These are phyloP conservation scores for Pleurotus sapidus DNA, from an alignment of 768 basidiomycete genomes.

Conservation along the genomic window DNA sequence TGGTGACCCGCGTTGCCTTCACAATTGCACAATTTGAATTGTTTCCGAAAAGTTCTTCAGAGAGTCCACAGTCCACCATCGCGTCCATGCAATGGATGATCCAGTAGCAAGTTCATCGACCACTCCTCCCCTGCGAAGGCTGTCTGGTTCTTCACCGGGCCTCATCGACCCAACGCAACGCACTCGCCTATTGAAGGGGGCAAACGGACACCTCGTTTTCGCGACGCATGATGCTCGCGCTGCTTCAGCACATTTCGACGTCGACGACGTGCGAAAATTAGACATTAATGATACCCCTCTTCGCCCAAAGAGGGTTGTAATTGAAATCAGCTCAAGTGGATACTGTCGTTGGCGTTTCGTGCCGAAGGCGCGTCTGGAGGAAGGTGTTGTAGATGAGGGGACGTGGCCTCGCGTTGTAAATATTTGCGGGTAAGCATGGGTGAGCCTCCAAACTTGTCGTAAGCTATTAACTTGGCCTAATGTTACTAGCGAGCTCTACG, in stretches of 20 bases:
- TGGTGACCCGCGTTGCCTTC: too few species aligned
- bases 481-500: constrained; percentile 38
- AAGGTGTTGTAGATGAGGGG: constrained; percentile 64
- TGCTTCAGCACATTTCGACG: constrained; percentile 40
- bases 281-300: constrained; percentile 44
- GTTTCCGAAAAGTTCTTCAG: background rate
- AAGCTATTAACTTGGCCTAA: constrained; percentile 11
- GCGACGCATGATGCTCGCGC: constrained; percentile 72
- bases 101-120: background rate
- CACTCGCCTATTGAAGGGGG: constrained; percentile 56
- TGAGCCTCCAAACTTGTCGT: background rate
- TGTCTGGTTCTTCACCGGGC: constrained; percentile 53
- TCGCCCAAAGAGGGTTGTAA: constrained; percentile 68
- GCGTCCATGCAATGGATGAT: background rate
- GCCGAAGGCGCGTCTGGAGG: constrained; percentile 59
- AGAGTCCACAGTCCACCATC: background rate
- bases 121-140: background rate
- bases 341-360: constrained; percentile 73
- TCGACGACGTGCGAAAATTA: constrained; percentile 35
- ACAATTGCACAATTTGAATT: background rate
- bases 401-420: constrained; percentile 64
- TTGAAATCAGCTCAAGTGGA: constrained; percentile 61
- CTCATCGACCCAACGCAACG: constrained; percentile 62
- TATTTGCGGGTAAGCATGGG: constrained; percentile 61
- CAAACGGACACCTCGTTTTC: constrained; percentile 62